phyloP scores from a whole-genome alignment of 768 basidiomycete species.

The Macrolepiota albuminosa region DNA sequence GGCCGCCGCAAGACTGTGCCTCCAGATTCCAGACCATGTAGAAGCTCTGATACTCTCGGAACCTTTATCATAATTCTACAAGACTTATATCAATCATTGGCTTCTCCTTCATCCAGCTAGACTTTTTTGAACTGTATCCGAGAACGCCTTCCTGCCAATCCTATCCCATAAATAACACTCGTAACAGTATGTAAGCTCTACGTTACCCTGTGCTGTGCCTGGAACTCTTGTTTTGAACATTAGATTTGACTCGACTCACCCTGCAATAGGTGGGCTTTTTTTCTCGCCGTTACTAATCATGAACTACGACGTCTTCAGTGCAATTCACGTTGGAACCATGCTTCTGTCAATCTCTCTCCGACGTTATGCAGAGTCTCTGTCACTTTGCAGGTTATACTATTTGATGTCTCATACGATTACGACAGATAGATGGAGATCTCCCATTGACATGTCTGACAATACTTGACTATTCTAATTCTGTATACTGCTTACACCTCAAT shows the following conservation, averaged over 20 bases:
- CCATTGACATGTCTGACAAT: neutral
- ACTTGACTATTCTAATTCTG: neutral
- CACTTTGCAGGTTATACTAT: neutral
- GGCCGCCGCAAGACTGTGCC: neutral
- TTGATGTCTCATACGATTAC: neutral
- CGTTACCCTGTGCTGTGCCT: neutral
- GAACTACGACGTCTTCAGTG: neutral
- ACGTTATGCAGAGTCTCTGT: neutral
- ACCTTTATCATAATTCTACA: neutral
- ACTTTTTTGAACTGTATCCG: neutral
- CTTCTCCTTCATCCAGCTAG: neutral
- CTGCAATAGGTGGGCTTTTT: neutral
- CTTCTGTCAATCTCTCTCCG: neutral
- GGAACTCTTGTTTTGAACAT: neutral
- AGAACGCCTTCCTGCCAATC: neutral
- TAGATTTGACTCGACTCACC: neutral
- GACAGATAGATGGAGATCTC: neutral
- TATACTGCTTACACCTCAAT: neutral
- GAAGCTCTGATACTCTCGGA: neutral
- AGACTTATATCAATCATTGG: neutral
- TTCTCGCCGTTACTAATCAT: neutral
- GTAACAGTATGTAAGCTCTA: neutral
- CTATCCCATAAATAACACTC: too few species aligned
- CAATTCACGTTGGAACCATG: neutral
- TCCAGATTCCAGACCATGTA: neutral